Evolutionary conservation across 805 yeast genomes (phyloP), one percentile per base, ranked within the genome.

Genomic region (Kazachstania viticola): DNA sequence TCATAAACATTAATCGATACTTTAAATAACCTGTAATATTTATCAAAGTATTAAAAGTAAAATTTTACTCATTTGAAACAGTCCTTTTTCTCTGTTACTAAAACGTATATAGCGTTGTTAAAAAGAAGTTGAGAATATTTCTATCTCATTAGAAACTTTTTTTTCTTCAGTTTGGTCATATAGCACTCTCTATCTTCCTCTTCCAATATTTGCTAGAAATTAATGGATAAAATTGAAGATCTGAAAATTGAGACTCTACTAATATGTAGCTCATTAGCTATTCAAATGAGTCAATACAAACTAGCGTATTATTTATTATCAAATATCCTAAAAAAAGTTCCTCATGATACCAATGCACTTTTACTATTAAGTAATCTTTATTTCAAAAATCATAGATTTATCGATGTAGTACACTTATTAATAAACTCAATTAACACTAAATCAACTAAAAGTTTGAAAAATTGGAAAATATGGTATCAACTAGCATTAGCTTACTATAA

Each of bases 251-350:
- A 46, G 19, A 32, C 43, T 7, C 29, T 36, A 12, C 33, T 40
- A 18, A 25, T 33, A 28, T 49, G 54, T 38, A 42, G 52, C 22
- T 31, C 40, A 19, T 28, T 49, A 28, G 52, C 54, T 8, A 26
- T 43, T n/a, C 38, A 38, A 18, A 44, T 48, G 49, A 31, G 39
- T 27, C 30, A 33, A 14, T 27, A 37, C 17, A 38, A 44, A 12
- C 25, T 40, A 7, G 48, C 54, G 9, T 34, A 37, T 25, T 39
- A 42, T 4, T 23, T 44, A 21, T 29, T 44, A 13, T 29, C 40
- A 9, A 38, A 38, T 26, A 33, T 39, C 14, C 30, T 46, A 15
- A 35, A 37, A 4, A 36, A 34, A 28, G 36, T 37, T 26, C 44
- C 49, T 8, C 22, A 33, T 3, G 41, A 46, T 30, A 24, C 36